A percentile compares a stretch with the other conserved stretches of the same genome.
Conservation (phyloP, 176 grass and related monocot species). For the Themeda triandra region DNA sequence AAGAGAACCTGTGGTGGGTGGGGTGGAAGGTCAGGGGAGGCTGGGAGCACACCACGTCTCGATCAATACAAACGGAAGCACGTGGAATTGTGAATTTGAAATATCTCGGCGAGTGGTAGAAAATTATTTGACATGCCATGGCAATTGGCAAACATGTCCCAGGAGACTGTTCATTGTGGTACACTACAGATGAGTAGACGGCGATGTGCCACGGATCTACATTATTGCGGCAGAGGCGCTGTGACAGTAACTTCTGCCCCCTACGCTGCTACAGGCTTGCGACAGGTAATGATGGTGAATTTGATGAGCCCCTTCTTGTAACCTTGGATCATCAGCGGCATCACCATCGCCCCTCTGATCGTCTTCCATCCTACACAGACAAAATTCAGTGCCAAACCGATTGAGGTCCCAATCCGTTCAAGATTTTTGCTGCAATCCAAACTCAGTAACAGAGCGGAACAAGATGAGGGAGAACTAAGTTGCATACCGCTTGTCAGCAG, state of each 20-base stretch:
- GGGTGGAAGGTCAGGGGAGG: too few species aligned
- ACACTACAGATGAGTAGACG: background rate
- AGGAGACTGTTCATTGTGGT: background rate
- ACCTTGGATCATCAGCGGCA: conserved; percentile 94
- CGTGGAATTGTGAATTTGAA: background rate
- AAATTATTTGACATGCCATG: background rate
- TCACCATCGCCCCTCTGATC: conserved; percentile 81
- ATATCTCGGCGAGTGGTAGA: background rate
- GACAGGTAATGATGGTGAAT: conserved; percentile 83
- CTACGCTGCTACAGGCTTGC: conserved; percentile 50
- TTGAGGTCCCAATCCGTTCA: background rate
- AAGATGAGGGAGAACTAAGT: background rate
- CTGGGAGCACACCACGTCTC: too few species aligned
- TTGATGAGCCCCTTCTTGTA: conserved; percentile 94
- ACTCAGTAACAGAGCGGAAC: background rate
- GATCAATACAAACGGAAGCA: too few species aligned
- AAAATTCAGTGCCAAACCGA: background rate
- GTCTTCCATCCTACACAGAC: conserved; percentile 89
- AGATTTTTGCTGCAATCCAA: background rate
- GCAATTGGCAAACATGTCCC: background rate
- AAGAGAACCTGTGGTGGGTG: too few species aligned
- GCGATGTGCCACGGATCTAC: background rate
- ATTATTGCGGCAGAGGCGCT: background rate
- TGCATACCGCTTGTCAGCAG: conserved; percentile 60
- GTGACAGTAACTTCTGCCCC: background rate